phyloP scores from a whole-genome alignment of 1,139 yeast species.

The Hemisphaericaspora xylofermentans region DNA sequence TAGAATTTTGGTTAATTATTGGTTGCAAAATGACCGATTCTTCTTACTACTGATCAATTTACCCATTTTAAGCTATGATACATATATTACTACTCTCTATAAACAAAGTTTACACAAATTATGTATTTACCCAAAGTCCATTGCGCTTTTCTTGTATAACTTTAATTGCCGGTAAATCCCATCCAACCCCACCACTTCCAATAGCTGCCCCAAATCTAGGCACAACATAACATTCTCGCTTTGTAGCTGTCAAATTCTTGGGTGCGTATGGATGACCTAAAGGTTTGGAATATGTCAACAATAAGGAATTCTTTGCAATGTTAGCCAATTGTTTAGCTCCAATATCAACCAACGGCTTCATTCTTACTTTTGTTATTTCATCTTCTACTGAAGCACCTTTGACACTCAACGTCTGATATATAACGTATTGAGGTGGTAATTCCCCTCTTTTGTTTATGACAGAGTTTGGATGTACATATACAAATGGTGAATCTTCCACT shows the following conservation, averaged over 20 bases:
- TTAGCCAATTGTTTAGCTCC: slow-evolving; percentile 74
- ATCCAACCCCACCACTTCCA: slow-evolving; percentile 84
- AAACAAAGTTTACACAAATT: slow-evolving; percentile 7
- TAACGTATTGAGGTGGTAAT: slow-evolving; percentile 72
- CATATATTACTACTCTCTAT: not conserved
- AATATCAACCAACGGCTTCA: slow-evolving; percentile 77
- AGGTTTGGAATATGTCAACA: slow-evolving; percentile 86
- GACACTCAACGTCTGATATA: slow-evolving; percentile 62
- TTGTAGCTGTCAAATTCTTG: slow-evolving; percentile 57
- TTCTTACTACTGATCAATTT: not conserved
- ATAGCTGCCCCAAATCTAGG: slow-evolving; percentile 86
- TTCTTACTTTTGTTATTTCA: slow-evolving; percentile 51
- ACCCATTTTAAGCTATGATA: not conserved
- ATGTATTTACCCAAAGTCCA: slow-evolving; percentile 59
- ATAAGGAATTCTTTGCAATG: slow-evolving; percentile 68
- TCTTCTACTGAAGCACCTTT: slow-evolving; percentile 38
- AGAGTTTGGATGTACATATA: slow-evolving; percentile 79
- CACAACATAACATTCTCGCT: slow-evolving; percentile 84
- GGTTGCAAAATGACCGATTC: not conserved
- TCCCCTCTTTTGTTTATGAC: slow-evolving; percentile 54
- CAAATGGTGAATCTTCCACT: slow-evolving; percentile 51
- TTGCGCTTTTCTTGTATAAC: slow-evolving; percentile 64
- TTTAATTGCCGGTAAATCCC: slow-evolving; percentile 87
- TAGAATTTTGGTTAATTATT: not conserved
- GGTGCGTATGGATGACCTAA: slow-evolving; percentile 90